Conservation (phyloP, 176 grass and related monocot genomes). For the Ensete glaucum region DNA sequence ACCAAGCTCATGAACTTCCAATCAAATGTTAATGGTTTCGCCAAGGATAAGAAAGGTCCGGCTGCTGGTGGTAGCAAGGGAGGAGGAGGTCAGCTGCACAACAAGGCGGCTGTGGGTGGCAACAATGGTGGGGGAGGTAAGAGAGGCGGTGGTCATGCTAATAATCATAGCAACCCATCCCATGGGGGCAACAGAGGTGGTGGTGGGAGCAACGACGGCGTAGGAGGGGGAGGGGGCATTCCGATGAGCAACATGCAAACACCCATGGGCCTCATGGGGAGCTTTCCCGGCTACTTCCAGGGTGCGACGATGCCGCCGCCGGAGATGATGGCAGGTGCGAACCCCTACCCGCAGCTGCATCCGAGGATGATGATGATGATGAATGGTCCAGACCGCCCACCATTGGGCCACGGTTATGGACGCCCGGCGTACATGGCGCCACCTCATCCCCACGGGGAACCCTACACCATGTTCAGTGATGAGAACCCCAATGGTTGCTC, state of each 20-base stretch:
- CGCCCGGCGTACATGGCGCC: background rate
- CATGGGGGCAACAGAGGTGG: background rate
- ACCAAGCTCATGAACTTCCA: background rate
- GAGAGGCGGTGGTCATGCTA: background rate
- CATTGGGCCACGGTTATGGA: background rate
- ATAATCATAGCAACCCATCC: constrained; percentile 4
- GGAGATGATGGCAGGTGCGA: background rate
- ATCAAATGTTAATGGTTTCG: background rate
- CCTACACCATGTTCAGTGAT: constrained; percentile 22
- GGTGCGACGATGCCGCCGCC: background rate
- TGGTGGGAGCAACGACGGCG: constrained; percentile 10
- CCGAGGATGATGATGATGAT: constrained; percentile 27
- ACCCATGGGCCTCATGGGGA: background rate
- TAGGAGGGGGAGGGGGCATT: background rate
- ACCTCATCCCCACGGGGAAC: background rate
- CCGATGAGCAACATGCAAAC: constrained; percentile 1
- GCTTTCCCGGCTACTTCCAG: background rate
- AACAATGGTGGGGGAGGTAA: background rate
- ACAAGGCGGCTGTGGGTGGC: background rate
- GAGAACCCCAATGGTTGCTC: constrained; percentile 26
- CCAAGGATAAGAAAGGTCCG: constrained; percentile 8
- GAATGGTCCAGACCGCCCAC: constrained; percentile 1
- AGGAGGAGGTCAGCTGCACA: background rate
- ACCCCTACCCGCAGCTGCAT: constrained; percentile 18
- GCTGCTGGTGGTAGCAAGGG: constrained; percentile 2